Conservation (phyloP, 345 rosid genomes). For the Eucalyptus tenuipes region DNA sequence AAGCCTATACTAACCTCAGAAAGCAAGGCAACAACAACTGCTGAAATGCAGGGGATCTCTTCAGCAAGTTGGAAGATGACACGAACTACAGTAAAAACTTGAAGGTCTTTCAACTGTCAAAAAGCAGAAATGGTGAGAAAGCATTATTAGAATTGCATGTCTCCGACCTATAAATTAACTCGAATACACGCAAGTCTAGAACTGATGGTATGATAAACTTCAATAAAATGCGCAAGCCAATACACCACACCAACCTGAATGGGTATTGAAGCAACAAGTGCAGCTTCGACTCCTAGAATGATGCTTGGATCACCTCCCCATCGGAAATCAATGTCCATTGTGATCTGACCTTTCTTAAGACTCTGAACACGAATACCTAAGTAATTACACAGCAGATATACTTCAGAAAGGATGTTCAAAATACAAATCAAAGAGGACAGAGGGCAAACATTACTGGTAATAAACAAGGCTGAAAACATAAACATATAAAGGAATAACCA, state of each 20-base stretch:
- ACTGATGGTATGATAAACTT: not conserved
- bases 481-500: not conserved
- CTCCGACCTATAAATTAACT: not conserved
- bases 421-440: not conserved
- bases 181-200: not conserved
- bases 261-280: slow-evolving; percentile 95
- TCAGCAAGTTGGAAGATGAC: slow-evolving; percentile 97
- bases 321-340: slow-evolving; percentile 92
- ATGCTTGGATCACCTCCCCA: slow-evolving; percentile 99
- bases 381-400: slow-evolving; percentile 1
- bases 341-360: slow-evolving; percentile 92
- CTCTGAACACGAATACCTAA: slow-evolving; percentile 97
- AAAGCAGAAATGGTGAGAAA: not conserved
- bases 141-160: not conserved
- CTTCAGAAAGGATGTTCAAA: not conserved
- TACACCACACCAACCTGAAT: slow-evolving; percentile 56
- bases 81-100: slow-evolving; percentile 88
- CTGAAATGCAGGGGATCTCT: slow-evolving; percentile 98
- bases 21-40: slow-evolving; percentile 92
- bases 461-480: not conserved
- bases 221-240: not conserved
- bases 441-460: not conserved
- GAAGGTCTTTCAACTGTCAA: slow-evolving; percentile 88
- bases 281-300: slow-evolving; percentile 84
- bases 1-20: slow-evolving; percentile 47